Evolutionary conservation across 257 asterid species (phyloP), one percentile per base, ranked within the genome.

Genomic region (Nicotiana knightiana): DNA sequence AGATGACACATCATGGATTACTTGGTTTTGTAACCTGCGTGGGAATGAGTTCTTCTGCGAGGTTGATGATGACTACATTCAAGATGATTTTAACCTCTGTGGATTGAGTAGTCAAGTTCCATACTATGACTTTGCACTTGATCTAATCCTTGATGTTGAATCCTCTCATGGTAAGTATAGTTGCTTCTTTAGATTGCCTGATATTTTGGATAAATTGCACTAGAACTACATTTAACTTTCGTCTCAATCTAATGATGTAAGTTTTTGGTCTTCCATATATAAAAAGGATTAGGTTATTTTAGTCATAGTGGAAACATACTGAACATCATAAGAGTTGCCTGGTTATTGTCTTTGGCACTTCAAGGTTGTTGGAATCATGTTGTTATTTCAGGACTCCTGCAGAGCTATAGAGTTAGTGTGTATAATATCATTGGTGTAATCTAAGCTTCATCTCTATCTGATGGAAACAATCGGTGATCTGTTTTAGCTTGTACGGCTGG

Each of bases 41-140:
- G 99, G 99, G 79, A 96, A 96, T 18, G 98, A 96, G 87, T 94
- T 96, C 87, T 96, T 96, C 81, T 96, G 98, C 77, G 97, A 96
- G 85, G 98, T 94, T 81, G 99, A 96, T 83, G 99, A 96, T 76
- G 98, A 94, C 82, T 96, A 96, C 84, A 96, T 96, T 85, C 98
- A 96, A 86, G 99, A 96, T 76, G 99, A 96, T 82, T 96, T 96
- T 75, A 96, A 96, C 85, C 94, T 96, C 1, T 96, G 98, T 79
- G 97, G 99, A n/a, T 89, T 96, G 89, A 94, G 97, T 90, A 87
- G 95, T 84, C 99, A 91, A 90, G 97, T 96, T 68, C 99, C 99
- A 3, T 96, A 96, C 89, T 96, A 96, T 67, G 98, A 96, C 82
- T 96, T 91, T 81, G 99, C 99, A 5, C 99, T 96, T 83, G 99